phyloP scores from a whole-genome alignment of 306 rosid genomes.

The Oemleria cerasiformis region DNA sequence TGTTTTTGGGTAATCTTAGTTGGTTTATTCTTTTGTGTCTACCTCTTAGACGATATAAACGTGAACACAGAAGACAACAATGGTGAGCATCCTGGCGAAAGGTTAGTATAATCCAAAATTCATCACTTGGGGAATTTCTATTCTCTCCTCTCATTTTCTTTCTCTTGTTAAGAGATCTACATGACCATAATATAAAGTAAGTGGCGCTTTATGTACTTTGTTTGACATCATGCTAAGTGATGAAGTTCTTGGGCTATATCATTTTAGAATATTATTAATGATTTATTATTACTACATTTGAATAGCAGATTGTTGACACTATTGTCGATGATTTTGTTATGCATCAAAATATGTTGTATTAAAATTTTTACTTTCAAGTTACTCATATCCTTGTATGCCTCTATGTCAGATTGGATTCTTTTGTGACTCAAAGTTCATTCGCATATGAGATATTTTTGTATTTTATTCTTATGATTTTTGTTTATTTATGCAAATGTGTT shows the following conservation, averaged over 20 bases:
- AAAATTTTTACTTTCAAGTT: neutral
- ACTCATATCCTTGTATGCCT: neutral
- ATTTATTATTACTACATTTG: neutral
- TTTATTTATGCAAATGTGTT: neutral
- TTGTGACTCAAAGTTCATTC: neutral
- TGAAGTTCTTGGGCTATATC: neutral
- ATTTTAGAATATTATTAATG: neutral
- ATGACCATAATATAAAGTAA: neutral
- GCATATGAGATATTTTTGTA: neutral
- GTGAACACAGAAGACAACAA: slow-evolving; percentile 25
- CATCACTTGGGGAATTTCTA: slow-evolving; percentile 4
- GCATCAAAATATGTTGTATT: neutral
- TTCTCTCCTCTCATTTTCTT: neutral
- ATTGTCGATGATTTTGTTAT: slow-evolving; percentile 2
- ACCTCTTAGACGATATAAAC: slow-evolving; percentile 36
- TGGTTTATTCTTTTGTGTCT: slow-evolving; percentile 17
- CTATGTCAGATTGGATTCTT: neutral
- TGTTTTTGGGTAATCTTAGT: neutral
- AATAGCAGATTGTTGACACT: neutral
- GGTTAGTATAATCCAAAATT: slow-evolving; percentile 39
- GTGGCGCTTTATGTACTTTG: neutral
- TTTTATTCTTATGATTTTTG: neutral
- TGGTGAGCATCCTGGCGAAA: slow-evolving; percentile 41
- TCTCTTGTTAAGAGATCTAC: neutral
- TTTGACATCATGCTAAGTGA: neutral